Evolutionary conservation across 345 rosid genomes (phyloP).

Genomic region (Lepidium didymum): DNA sequence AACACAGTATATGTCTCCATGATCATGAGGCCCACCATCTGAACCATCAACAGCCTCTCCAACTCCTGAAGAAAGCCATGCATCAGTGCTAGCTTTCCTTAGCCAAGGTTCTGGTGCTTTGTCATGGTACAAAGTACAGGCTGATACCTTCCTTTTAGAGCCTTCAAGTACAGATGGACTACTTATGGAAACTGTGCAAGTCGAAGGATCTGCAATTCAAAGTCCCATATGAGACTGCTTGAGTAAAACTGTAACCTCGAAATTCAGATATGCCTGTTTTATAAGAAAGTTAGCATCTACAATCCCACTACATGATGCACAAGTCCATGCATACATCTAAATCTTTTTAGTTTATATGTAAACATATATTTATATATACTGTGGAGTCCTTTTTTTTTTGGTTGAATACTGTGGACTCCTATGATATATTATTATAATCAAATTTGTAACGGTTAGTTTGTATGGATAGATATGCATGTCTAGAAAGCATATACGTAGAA

Average conservation of each 20-base stretch:
- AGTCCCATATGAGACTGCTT: conserved; percentile 21
- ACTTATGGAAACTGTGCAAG: conserved; percentile 68
- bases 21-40: conserved; percentile 79
- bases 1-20: conserved; percentile 89
- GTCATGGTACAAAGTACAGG: conserved; percentile 92
- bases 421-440: not conserved
- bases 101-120: conserved; percentile 96
- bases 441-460: too few species aligned
- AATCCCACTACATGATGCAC: not conserved
- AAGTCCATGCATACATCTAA: not conserved
- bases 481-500: too few species aligned
- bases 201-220: conserved; percentile 68
- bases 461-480: too few species aligned
- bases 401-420: not conserved
- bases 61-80: conserved; percentile 93
- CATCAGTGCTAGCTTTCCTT: conserved; percentile 89
- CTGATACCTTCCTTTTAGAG: conserved; percentile 55
- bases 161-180: conserved; percentile 62
- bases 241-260: not conserved
- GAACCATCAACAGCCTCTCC: conserved; percentile 79
- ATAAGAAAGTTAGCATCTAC: not conserved
- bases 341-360: not conserved
- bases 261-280: not conserved
- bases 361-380: not conserved
- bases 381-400: too few species aligned